These are phyloP conservation scores for Aspergillus pseudoviridinutans DNA, from an alignment of 2,329 filamentous ascomycete genomes.

Conservation along the genomic window DNA sequence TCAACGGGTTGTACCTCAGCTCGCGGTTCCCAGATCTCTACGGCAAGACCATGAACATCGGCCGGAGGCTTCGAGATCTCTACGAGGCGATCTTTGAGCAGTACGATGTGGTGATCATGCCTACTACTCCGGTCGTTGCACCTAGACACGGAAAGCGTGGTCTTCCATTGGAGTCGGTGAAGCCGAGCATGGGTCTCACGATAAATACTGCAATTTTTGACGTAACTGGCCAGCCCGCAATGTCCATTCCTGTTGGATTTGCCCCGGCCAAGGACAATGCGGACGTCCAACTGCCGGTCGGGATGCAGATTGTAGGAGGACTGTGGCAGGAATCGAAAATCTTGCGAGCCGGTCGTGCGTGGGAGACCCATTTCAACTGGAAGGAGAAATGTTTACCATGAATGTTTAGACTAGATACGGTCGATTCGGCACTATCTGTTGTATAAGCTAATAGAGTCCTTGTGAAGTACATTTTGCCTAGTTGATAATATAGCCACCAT, in stretches of 20 bases:
- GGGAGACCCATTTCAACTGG: conserved; percentile 25
- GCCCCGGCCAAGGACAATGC: conserved; percentile 24
- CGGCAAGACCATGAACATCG: conserved; percentile 40
- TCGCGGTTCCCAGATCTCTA: conserved; percentile 38
- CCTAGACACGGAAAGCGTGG: conserved; percentile 21
- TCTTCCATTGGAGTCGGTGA: conserved; percentile 21
- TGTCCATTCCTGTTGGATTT: conserved; percentile 51
- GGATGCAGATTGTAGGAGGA: conserved; percentile 53
- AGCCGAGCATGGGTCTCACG: conserved; percentile 48
- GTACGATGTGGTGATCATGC: conserved; percentile 42
- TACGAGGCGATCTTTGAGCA: conserved; percentile 39
- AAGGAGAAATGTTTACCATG: conserved; percentile 6
- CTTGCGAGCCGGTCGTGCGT: conserved; percentile 18
- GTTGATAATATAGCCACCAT: conserved; percentile 50
- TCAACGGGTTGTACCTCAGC: conserved; percentile 40
- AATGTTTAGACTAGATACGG: background rate
- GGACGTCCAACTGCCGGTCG: conserved; percentile 44
- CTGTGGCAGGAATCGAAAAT: conserved; percentile 27
- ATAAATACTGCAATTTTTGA: conserved; percentile 57
- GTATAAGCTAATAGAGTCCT: no score
- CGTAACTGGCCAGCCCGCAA: conserved; percentile 54
- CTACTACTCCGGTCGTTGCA: conserved; percentile 29
- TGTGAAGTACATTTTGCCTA: conserved; percentile 3
- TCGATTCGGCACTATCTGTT: background rate
- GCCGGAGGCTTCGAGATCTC: conserved; percentile 34